phyloP scores from a whole-genome alignment of 257 asterid species.

The Penstemon barbatus region DNA sequence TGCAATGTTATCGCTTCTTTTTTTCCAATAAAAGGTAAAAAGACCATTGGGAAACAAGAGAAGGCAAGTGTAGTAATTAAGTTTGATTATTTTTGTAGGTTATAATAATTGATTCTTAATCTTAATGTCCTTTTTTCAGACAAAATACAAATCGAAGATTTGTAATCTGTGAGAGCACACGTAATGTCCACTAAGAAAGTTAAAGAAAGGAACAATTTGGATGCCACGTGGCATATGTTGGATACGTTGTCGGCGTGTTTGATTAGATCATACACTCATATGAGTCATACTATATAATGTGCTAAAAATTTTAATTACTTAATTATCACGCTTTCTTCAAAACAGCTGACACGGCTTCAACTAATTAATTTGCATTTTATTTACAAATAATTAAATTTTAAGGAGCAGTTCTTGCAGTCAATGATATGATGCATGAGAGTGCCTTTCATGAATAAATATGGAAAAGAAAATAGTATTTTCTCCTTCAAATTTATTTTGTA shows the following conservation, averaged over 20 bases:
- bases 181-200: slow-evolving; percentile 25
- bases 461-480: too few species aligned
- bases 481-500: too few species aligned
- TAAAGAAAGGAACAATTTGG: slow-evolving; percentile 12
- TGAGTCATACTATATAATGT: background rate
- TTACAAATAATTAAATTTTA: background rate
- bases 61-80: slow-evolving; percentile 15
- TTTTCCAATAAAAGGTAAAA: slow-evolving; percentile 10
- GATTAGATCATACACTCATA: background rate
- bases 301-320: background rate
- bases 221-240: slow-evolving; percentile 32
- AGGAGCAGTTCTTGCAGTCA: background rate
- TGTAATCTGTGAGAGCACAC: slow-evolving; percentile 25
- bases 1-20: slow-evolving; percentile 14
- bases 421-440: too few species aligned
- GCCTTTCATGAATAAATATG: too few species aligned
- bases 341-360: slow-evolving; percentile 25
- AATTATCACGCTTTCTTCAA: slow-evolving; percentile 18
- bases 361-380: background rate
- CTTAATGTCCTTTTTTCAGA: slow-evolving; percentile 7
- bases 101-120: background rate
- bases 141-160: slow-evolving; percentile 10
- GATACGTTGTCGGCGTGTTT: slow-evolving; percentile 28
- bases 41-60: slow-evolving; percentile 5
- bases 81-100: background rate